Evolutionary conservation across 2,329 filamentous ascomycete genomes (phyloP).

Genomic region (Hymenoscyphus fraxineus): DNA sequence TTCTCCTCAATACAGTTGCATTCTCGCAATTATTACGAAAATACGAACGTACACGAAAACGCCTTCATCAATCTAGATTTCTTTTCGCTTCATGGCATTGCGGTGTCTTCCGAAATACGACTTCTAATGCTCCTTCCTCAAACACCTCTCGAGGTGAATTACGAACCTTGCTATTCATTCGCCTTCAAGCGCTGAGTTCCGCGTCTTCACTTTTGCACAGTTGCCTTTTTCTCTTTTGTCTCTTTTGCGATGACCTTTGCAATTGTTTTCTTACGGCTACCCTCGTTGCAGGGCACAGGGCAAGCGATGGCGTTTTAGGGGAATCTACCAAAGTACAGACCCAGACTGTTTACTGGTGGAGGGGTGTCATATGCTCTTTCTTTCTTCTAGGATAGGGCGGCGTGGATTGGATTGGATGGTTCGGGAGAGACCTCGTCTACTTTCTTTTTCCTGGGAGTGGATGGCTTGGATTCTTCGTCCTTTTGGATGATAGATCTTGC

Average conservation of each 20-base stretch:
- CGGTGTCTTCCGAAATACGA: background rate
- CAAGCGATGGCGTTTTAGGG: constrained; percentile 1
- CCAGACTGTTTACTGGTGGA: background rate
- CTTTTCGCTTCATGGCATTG: background rate
- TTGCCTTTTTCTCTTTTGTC: background rate
- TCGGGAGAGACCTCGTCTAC: background rate
- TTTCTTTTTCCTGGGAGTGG: background rate
- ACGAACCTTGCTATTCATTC: background rate
- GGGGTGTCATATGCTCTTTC: background rate
- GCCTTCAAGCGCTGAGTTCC: background rate
- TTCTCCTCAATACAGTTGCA: background rate
- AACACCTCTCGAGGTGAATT: background rate
- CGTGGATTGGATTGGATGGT: background rate
- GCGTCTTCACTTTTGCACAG: background rate
- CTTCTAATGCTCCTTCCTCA: background rate
- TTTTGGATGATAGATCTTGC: background rate
- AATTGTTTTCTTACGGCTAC: background rate
- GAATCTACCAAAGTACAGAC: background rate
- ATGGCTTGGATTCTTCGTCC: background rate
- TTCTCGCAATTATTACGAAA: background rate
- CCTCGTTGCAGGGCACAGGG: constrained; percentile 4
- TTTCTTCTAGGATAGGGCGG: background rate
- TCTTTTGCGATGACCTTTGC: background rate
- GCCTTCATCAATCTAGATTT: background rate
- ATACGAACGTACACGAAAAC: background rate